A percentile compares a stretch with the other conserved stretches of the same genome.
phyloP scores from a whole-genome alignment of 2,329 filamentous ascomycete genomes.

The Colletotrichum sp. region DNA sequence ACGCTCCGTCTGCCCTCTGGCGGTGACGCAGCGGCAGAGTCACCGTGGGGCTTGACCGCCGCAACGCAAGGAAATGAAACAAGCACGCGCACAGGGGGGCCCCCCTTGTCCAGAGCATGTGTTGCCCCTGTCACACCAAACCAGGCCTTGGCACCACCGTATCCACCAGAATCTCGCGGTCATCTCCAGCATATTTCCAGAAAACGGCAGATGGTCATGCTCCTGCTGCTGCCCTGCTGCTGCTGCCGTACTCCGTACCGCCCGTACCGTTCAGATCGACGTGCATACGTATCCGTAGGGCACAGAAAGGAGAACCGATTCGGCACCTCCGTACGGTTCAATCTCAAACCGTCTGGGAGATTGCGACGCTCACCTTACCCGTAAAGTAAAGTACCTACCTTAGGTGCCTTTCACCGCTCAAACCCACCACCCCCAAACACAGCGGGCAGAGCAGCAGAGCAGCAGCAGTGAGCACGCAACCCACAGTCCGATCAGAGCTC shows the following conservation, averaged over 20 bases:
- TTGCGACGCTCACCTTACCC: conserved; percentile 17
- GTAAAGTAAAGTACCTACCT: not conserved
- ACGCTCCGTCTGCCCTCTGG: not conserved
- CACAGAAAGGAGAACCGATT: not conserved
- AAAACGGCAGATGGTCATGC: not conserved
- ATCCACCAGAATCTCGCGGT: not conserved
- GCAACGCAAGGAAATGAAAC: conserved; percentile 24
- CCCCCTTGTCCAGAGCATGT: conserved; percentile 1
- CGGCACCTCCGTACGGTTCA: conserved; percentile 18
- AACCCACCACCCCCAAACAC: not conserved
- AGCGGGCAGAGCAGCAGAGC: not conserved
- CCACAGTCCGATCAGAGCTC: not conserved
- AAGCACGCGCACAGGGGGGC: conserved; percentile 1
- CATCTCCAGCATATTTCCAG: not conserved
- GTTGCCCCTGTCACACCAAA: conserved; percentile 8
- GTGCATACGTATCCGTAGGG: not conserved
- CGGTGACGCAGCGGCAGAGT: conserved; percentile 24
- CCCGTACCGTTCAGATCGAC: not conserved
- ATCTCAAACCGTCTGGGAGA: conserved; percentile 19
- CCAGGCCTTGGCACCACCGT: not conserved
- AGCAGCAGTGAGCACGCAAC: not conserved
- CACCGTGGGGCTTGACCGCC: conserved; percentile 22
- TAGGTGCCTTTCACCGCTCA: not conserved
- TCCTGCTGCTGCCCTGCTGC: too few relatives aligned
- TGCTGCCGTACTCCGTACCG: too few relatives aligned